Evolutionary conservation across 78 protist species (phyloP), one percentile per base, ranked within the genome.

Genomic region (Planoprotostelium fungivorum): DNA sequence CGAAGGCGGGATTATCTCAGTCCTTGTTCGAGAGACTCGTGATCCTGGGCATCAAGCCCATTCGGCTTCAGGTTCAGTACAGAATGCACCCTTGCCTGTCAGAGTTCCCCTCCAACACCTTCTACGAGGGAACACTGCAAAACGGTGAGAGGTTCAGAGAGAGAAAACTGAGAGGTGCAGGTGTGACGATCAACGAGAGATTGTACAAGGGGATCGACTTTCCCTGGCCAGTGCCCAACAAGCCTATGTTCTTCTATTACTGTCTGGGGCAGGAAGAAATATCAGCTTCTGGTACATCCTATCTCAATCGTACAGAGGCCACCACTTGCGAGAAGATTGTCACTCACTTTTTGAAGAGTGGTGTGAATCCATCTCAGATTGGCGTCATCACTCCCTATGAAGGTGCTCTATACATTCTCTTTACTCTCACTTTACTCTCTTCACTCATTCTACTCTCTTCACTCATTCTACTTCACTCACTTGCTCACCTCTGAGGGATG

Each of bases 311-410:
- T 0, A 93, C 97, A n/a, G 99, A 99, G 87, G 99, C 99, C 5
- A 36, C 93, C n/a, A 51, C 63, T 29, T 99, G 97, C 10, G 99
- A 97, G 88, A 94, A 97, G 95, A 73, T 97, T 0, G 99, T 98
- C 34, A 97, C 99, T 10, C 91, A 86, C 5, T 87, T 99, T 85
- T 38, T 99, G 34, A 87, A 92, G 31, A 38, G 91, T 0, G 99
- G 99, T 28, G 90, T 98, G 29, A 87, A 29, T 25, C 98, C 99
- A 1, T 89, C 83, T 16, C 98, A 98, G 90, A 97, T 99, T 51
- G 99, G 99, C 89, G 95, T 99, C 88, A 94, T 99, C 93, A 99
- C 99, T 29, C 99, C 99, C 9, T 99, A 99, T 91, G 99, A 98
- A 38, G 99, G 73, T 51, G 16, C n/a, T n/a, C n/a, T n/a, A n/a